Evolutionary conservation across 2,329 filamentous ascomycete genomes (phyloP).

Genomic region (Aspergillus tamarii): DNA sequence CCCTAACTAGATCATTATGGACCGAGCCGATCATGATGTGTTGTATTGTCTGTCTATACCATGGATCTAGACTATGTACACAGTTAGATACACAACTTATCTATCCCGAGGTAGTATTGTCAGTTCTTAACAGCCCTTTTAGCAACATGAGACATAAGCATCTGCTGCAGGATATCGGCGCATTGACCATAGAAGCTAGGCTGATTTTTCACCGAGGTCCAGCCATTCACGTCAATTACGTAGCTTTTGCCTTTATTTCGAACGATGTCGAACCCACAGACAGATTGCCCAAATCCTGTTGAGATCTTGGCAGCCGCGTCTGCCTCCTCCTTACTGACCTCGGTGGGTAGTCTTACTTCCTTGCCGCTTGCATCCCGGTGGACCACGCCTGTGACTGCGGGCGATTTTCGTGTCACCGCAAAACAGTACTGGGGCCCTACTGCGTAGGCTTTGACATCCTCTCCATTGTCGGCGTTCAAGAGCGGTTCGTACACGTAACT

Average conservation of each 20-base stretch:
- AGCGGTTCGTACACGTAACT: conserved; percentile 96
- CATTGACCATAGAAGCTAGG: conserved; percentile 91
- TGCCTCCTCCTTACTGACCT: conserved; percentile 74
- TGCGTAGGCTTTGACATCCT: conserved; percentile 95
- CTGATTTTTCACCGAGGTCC: conserved; percentile 98
- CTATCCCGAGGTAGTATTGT: neutral
- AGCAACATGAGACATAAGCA: conserved; percentile 58
- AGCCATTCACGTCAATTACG: conserved; percentile 95
- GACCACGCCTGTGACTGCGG: conserved; percentile 89
- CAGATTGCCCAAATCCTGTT: conserved; percentile 81
- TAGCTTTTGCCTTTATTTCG: conserved; percentile 82
- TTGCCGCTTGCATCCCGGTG: conserved; percentile 91
- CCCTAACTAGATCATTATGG: neutral
- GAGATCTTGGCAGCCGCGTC: conserved; percentile 83
- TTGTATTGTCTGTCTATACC: neutral
- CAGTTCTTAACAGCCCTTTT: neutral
- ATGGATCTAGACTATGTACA: neutral
- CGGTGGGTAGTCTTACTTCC: conserved; percentile 86
- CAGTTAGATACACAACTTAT: neutral
- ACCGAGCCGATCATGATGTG: neutral
- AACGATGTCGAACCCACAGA: conserved; percentile 89
- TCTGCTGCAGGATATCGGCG: conserved; percentile 76
- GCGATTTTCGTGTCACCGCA: conserved; percentile 89
- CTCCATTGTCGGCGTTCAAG: conserved; percentile 86
- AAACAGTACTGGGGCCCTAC: conserved; percentile 87